Conservation (phyloP, 805 yeast species). For the Komagataella mondaviorum region DNA sequence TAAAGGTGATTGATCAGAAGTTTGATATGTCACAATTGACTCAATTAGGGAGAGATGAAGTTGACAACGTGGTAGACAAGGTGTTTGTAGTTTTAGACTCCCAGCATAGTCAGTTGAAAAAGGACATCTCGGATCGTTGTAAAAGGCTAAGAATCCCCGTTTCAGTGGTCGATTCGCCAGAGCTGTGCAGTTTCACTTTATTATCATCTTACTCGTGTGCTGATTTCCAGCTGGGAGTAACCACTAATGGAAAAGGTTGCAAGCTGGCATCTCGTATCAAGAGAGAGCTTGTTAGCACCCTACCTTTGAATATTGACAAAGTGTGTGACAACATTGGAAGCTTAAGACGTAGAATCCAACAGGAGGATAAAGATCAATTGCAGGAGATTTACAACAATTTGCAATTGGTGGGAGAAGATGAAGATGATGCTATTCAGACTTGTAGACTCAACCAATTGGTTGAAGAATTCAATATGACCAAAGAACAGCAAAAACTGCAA, state of each 20-base stretch:
- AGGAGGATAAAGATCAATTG: conserved; percentile 28
- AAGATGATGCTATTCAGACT: conserved; percentile 58
- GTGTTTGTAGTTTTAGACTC: conserved; percentile 46
- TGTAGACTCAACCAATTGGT: conserved; percentile 47
- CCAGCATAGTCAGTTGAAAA: conserved; percentile 16
- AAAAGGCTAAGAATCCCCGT: conserved; percentile 60
- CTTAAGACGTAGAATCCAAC: conserved; percentile 41
- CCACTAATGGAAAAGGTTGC: conserved; percentile 86
- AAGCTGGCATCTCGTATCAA: conserved; percentile 69
- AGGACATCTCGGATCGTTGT: conserved; percentile 36
- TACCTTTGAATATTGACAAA: conserved; percentile 61
- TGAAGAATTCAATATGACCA: conserved; percentile 41
- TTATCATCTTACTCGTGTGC: conserved; percentile 63
- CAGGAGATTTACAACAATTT: conserved; percentile 9
- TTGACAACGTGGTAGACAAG: conserved; percentile 55
- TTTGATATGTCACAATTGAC: conserved; percentile 20
- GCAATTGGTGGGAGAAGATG: conserved; percentile 35
- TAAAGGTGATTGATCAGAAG: not conserved
- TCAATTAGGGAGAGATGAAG: conserved; percentile 46
- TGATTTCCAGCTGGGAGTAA: conserved; percentile 66
- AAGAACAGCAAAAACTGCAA: conserved; percentile 35
- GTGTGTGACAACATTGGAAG: conserved; percentile 60
- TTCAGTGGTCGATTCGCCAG: conserved; percentile 64
- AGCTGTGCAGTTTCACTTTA: conserved; percentile 61
- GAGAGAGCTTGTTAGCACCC: conserved; percentile 49